Percentiles rank a stretch among this genome's conserved stretches.
Evolutionary conservation across 2,329 filamentous ascomycete genomes (phyloP).

Genomic region (Monilinia fructigena): DNA sequence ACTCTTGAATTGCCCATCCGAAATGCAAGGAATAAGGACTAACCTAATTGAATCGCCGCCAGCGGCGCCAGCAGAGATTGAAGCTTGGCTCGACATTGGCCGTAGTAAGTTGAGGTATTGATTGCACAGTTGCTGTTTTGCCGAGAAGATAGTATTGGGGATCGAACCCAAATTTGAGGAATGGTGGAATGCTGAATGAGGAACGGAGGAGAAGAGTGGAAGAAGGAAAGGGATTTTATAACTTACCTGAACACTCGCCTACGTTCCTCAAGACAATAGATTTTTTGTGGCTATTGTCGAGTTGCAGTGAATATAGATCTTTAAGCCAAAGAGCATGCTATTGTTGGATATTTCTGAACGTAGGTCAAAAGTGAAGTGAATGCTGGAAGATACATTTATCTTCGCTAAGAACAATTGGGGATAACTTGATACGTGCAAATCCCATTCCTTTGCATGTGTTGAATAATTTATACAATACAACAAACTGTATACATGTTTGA

Average conservation of each 20-base stretch:
- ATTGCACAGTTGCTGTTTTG: neutral
- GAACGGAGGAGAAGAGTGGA: neutral
- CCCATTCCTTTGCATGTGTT: neutral
- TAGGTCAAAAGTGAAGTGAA: neutral
- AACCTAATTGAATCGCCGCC: too few species aligned
- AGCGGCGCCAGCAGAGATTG: too few species aligned
- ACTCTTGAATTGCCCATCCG: too few species aligned
- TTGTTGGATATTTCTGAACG: neutral
- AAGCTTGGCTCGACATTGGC: neutral
- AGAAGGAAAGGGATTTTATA: neutral
- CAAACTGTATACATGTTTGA: neutral
- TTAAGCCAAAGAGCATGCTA: neutral
- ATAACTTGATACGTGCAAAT: neutral
- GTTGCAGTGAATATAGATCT: neutral
- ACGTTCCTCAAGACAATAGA: neutral
- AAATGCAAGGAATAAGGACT: neutral
- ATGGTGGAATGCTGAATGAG: neutral
- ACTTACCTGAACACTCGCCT: neutral
- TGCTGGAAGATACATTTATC: neutral
- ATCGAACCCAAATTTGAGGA: neutral
- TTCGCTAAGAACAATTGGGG: neutral
- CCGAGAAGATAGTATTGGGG: neutral
- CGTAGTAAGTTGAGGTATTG: neutral
- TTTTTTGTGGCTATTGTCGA: neutral
- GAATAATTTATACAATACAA: neutral